A percentile compares a stretch with the other conserved stretches of the same genome.
phyloP scores from a whole-genome alignment of 805 yeast genomes.

The Huiozyma naganishii region DNA sequence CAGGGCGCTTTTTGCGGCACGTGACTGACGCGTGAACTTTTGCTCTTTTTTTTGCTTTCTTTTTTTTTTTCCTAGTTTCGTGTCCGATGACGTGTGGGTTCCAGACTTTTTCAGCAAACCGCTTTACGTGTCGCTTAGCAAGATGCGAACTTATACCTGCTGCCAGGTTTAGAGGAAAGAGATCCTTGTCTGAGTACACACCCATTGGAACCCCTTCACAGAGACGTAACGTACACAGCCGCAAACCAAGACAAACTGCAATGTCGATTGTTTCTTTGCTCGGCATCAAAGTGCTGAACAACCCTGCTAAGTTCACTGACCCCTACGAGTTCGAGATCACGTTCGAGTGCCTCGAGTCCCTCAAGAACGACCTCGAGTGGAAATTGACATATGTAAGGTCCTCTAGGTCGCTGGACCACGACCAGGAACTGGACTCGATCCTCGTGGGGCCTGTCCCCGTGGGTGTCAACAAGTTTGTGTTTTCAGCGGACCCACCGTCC shows the following conservation, averaged over 20 bases:
- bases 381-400: constrained; percentile 94
- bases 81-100: not conserved
- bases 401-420: constrained; percentile 87
- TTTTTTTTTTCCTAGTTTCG: not conserved
- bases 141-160: not conserved
- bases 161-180: not conserved
- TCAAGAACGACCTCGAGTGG: constrained; percentile 86
- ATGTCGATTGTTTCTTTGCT: constrained; percentile 92
- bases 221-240: too few species aligned
- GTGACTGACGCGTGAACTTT: not conserved
- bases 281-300: constrained; percentile 85
- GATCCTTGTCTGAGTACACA: too few species aligned
- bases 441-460: constrained; percentile 99
- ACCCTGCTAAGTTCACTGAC: constrained; percentile 88
- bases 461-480: constrained; percentile 86
- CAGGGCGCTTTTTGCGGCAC: not conserved
- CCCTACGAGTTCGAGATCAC: constrained; percentile 96
- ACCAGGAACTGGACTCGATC: constrained; percentile 90
- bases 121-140: not conserved
- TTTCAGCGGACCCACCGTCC: constrained; percentile 93
- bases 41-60: too few species aligned
- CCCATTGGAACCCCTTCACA: too few species aligned
- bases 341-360: constrained; percentile 89
- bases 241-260: too few species aligned
- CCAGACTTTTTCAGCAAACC: not conserved